phyloP scores from a whole-genome alignment of 805 yeast species.

The Kluyveromyces siamensis region DNA sequence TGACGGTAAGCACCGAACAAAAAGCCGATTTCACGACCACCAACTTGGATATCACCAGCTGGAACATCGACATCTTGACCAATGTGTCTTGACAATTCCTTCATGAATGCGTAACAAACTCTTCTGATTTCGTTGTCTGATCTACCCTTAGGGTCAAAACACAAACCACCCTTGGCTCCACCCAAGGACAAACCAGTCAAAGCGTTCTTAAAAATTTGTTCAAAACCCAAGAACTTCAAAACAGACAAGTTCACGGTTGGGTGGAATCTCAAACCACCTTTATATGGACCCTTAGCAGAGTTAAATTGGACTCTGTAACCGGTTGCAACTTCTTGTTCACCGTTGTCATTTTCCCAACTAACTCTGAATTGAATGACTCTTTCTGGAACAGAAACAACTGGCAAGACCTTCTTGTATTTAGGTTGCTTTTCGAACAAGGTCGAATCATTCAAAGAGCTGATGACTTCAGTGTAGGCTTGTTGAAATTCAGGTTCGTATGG shows the following conservation, averaged over 20 bases:
- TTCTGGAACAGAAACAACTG: constrained; percentile 91
- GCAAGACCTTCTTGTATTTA: constrained; percentile 77
- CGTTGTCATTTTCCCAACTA: constrained; percentile 94
- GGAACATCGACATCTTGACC: constrained; percentile 98
- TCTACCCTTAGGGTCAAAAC: constrained; percentile 94
- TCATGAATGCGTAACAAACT: constrained; percentile 93
- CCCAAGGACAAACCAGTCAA: constrained; percentile 96
- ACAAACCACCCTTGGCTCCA: constrained; percentile 99
- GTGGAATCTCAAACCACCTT: constrained; percentile 98
- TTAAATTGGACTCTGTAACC: constrained; percentile 98
- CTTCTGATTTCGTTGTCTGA: constrained; percentile 91
- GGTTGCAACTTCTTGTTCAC: constrained; percentile 84
- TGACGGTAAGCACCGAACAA: constrained; percentile 95
- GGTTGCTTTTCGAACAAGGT: constrained; percentile 85
- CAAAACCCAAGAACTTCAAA: constrained; percentile 93
- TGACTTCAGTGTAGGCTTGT: constrained; percentile 94
- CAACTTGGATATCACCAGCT: constrained; percentile 98
- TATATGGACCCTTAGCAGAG: constrained; percentile 97
- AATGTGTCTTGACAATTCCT: constrained; percentile 90
- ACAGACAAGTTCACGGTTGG: constrained; percentile 93
- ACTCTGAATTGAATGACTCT: constrained; percentile 96
- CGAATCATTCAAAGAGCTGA: constrained; percentile 81
- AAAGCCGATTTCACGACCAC: constrained; percentile 90
- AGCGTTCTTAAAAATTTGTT: constrained; percentile 97
- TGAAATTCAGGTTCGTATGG: constrained; percentile 92